A percentile compares a stretch with the other conserved stretches of the same genome.
Evolutionary conservation across 345 rosid genomes (phyloP).

Genomic region (Mangifera indica): DNA sequence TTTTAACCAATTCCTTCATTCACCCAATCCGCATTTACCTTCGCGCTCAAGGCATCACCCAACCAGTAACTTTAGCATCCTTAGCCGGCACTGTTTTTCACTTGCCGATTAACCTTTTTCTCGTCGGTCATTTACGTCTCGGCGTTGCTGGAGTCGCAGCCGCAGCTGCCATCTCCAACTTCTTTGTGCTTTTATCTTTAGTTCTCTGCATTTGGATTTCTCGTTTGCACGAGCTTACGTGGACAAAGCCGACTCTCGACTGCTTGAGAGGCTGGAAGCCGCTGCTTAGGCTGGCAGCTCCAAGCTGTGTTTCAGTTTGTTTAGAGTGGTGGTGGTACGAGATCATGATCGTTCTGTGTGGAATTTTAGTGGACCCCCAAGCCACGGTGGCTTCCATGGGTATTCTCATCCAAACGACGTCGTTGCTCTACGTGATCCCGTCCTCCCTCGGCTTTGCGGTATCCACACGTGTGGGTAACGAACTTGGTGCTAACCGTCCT

Average conservation of each 20-base stretch:
- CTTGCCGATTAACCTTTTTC: slow-evolving; percentile 59
- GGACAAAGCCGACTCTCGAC: slow-evolving; percentile 69
- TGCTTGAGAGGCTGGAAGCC: slow-evolving; percentile 83
- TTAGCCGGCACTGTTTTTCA: slow-evolving; percentile 68
- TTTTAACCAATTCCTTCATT: slow-evolving; percentile 71
- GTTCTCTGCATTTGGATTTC: slow-evolving; percentile 53
- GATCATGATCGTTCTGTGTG: slow-evolving; percentile 88
- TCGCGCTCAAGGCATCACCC: slow-evolving; percentile 90
- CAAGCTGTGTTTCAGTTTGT: slow-evolving; percentile 92
- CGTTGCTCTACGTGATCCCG: slow-evolving; percentile 81
- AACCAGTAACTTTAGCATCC: slow-evolving; percentile 75
- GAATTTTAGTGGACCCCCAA: slow-evolving; percentile 62
- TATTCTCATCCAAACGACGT: slow-evolving; percentile 83
- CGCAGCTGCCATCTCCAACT: slow-evolving; percentile 66
- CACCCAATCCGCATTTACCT: slow-evolving; percentile 99
- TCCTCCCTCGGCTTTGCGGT: slow-evolving; percentile 84
- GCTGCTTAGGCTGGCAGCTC: slow-evolving; percentile 72
- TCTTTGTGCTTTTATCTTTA: slow-evolving; percentile 50
- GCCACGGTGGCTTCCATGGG: slow-evolving; percentile 89
- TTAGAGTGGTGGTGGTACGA: slow-evolving; percentile 97
- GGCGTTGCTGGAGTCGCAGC: slow-evolving; percentile 81
- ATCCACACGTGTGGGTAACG: slow-evolving; percentile 88
- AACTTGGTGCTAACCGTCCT: slow-evolving; percentile 77
- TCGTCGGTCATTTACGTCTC: slow-evolving; percentile 54
- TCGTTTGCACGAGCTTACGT: slow-evolving; percentile 67